These are phyloP conservation scores for Ophiostoma novo-ulmi DNA, from an alignment of 2,329 filamentous ascomycete species.

Conservation along the genomic window DNA sequence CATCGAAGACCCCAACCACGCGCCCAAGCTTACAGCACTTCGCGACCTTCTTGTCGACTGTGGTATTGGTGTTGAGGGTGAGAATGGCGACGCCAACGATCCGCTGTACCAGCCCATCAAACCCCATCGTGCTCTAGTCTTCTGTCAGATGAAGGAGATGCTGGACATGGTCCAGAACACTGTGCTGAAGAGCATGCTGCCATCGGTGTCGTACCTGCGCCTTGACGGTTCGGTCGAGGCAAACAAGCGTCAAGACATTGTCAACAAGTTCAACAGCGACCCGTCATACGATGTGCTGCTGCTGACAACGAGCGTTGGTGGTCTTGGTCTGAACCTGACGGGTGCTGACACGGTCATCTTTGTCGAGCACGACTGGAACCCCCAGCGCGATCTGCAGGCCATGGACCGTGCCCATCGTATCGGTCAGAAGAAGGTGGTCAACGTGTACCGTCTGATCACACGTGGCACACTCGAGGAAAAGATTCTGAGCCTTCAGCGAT, in stretches of 20 bases:
- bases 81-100: slow-evolving; percentile 52
- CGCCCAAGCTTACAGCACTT: slow-evolving; percentile 85
- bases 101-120: slow-evolving; percentile 77
- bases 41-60: slow-evolving; percentile 96
- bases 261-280: slow-evolving; percentile 98
- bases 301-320: slow-evolving; percentile 90
- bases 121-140: slow-evolving; percentile 90
- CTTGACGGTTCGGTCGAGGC: slow-evolving; percentile 91
- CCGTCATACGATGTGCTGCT: slow-evolving; percentile 93
- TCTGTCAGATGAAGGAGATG: slow-evolving; percentile 99
- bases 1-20: slow-evolving; percentile 79
- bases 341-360: slow-evolving; percentile 98
- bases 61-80: slow-evolving; percentile 79
- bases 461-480: slow-evolving; percentile 96
- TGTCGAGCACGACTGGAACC: slow-evolving; percentile 99
- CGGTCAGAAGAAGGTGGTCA: slow-evolving; percentile 99
- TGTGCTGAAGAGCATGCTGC: slow-evolving; percentile 84
- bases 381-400: slow-evolving; percentile 95
- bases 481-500: slow-evolving; percentile 94
- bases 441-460: slow-evolving; percentile 95
- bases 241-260: slow-evolving; percentile 90
- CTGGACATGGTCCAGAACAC: slow-evolving; percentile 96
- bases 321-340: slow-evolving; percentile 88
- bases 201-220: slow-evolving; percentile 86
- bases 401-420: slow-evolving; percentile 99